Conservation (phyloP, 2,329 filamentous ascomycete species). For the Chaetomium sp. region DNA sequence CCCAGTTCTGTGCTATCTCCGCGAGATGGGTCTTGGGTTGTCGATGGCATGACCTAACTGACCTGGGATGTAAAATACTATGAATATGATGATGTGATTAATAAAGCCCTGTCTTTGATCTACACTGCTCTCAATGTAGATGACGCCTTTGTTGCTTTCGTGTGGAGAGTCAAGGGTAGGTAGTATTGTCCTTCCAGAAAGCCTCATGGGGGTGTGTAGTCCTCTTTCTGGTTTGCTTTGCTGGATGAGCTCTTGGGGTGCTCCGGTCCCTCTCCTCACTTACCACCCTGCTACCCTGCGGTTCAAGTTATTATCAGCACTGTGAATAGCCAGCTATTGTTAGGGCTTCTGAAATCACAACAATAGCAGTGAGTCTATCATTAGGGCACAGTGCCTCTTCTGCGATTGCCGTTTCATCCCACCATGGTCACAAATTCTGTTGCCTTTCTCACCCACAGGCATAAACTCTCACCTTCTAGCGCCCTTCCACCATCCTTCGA, state of each 20-base stretch:
- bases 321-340: neutral
- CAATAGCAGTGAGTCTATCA: neutral
- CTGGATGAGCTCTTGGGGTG: neutral
- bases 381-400: neutral
- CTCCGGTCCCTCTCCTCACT: no score
- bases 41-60: neutral
- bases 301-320: neutral
- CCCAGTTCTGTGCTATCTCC: neutral
- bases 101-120: neutral
- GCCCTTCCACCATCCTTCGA: neutral
- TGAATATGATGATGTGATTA: neutral
- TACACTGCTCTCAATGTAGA: neutral
- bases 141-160: neutral
- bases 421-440: neutral
- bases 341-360: neutral
- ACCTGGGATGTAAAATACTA: slow-evolving; percentile 8
- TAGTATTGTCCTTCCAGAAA: neutral
- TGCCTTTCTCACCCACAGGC: neutral
- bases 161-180: neutral
- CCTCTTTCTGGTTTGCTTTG: neutral
- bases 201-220: neutral
- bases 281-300: neutral
- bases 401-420: neutral
- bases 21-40: neutral
- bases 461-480: neutral